Conservation (phyloP, 192 early-diverging fungal species). For the Backusella mclennaniae region DNA sequence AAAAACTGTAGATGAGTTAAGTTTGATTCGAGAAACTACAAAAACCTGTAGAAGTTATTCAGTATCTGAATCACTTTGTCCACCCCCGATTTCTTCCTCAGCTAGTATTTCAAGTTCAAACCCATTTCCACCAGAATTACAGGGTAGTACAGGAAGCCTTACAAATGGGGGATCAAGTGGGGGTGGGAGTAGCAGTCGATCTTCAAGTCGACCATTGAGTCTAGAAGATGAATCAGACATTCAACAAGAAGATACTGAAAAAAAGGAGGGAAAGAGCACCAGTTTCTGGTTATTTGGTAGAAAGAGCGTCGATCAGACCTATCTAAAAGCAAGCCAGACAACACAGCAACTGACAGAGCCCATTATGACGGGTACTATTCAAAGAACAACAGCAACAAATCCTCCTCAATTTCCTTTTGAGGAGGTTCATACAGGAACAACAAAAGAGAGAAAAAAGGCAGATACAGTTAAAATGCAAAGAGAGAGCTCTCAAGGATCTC, state of each 20-base stretch:
- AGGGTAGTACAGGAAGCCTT: constrained; percentile 19
- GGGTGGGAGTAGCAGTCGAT: constrained; percentile 18
- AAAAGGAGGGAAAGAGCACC: not conserved
- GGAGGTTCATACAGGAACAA: not conserved
- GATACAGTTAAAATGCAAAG: constrained; percentile 13
- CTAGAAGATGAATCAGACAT: constrained; percentile 15
- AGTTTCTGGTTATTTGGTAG: constrained; percentile 18
- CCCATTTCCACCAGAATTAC: not conserved
- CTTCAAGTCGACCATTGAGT: constrained; percentile 29
- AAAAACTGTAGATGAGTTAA: constrained; percentile 75
- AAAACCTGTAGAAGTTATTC: constrained; percentile 6
- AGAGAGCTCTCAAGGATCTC: constrained; percentile 12
- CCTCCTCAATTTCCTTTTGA: constrained; percentile 6
- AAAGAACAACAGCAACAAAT: not conserved
- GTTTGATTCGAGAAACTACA: constrained; percentile 59
- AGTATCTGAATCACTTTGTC: not conserved
- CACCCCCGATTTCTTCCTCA: not conserved
- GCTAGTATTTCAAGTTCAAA: not conserved
- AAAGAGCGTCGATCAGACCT: constrained; percentile 2
- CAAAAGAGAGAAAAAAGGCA: not conserved
- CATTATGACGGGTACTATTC: constrained; percentile 6
- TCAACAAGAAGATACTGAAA: not conserved
- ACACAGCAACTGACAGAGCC: not conserved
- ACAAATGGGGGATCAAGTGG: not conserved
- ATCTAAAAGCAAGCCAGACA: not conserved